Base-by-base conservation (phyloP, 805 yeast species). In the Torulaspora gathmanii region DNA sequence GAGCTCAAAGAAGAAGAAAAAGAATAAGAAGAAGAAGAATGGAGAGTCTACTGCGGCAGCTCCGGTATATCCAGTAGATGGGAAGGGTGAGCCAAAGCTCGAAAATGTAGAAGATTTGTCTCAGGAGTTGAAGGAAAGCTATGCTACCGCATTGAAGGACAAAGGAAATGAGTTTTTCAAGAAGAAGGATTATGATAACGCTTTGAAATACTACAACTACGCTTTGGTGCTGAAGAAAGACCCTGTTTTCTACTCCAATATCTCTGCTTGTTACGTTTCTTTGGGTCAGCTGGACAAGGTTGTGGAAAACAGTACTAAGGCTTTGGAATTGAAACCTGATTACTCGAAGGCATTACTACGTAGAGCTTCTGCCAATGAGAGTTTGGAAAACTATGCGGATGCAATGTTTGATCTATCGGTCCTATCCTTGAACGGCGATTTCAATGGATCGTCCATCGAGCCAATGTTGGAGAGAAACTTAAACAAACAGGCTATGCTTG, bases 261-360 rank as follows among this genome's bases (percentile, higher is more conserved):
- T 97, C 69, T 89, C 98, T 23, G 99, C 99, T 13, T 91, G 96
- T 69, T 86, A 86, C 70, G 85, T 90, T 41, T 87, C 95, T 7
- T 72, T 86, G 54, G 78, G 81, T 52, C 79, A 89, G 51, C 81
- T 79, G 63, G 88, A 86, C 57, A 83, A 88, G 64, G 96, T 90
- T 37, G 76, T 93, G 52, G 86, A 80, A 55, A 96, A 89, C 65
- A 85, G 96, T 46, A 79, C 95, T 16, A 77, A 75, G 50, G 99
- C 98, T 23, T 75, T 93, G 58, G 76, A 80, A 57, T 70, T 91
- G 58, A 85, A 88, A 65, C 96, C 95, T 10, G 91, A 85, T 64
- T 91, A 93, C 70, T 72, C 86, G 59, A 93, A 93, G 72, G 93
- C 97, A 68, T 73, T 89, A 51, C 72, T 87, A 59, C 87, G 99